These are phyloP conservation scores for Ceratocystis variospora DNA, from an alignment of 2,329 filamentous ascomycete species.

Conservation along the genomic window DNA sequence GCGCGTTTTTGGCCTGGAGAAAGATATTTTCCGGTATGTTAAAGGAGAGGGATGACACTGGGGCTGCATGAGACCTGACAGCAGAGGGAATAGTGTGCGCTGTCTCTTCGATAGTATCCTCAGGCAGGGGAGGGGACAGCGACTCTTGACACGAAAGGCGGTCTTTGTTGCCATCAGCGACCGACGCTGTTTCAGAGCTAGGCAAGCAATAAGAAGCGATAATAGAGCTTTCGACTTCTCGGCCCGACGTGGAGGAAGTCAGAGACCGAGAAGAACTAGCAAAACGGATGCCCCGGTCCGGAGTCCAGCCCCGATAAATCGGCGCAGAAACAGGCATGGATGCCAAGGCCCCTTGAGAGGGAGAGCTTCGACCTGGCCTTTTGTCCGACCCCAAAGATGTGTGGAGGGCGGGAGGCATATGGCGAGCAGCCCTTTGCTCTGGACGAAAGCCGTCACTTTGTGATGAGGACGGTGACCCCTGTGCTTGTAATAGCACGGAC, in stretches of 20 bases:
- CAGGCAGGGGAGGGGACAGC: background rate
- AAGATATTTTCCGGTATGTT: conserved; percentile 36
- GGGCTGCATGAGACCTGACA: conserved; percentile 24
- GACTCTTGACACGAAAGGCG: background rate
- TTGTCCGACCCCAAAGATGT: background rate
- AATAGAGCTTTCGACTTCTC: background rate
- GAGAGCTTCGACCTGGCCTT: background rate
- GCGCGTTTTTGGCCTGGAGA: conserved; percentile 34
- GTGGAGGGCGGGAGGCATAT: background rate
- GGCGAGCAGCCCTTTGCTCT: background rate
- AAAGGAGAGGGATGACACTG: conserved; percentile 31
- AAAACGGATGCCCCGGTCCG: conserved; percentile 13
- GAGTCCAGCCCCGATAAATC: conserved; percentile 3
- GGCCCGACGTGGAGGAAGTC: background rate
- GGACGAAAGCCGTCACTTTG: background rate
- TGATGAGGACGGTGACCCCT: background rate
- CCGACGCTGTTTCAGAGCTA: background rate
- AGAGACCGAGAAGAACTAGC: background rate
- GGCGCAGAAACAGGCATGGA: background rate
- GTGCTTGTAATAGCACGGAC: background rate
- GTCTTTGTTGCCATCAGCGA: background rate
- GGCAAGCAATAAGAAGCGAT: background rate
- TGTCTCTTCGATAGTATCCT: background rate
- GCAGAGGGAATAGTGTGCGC: conserved; percentile 5
- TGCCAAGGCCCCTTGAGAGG: background rate